phyloP scores from a whole-genome alignment of 768 basidiomycete genomes.

The Hydnomerulius pinastri region DNA sequence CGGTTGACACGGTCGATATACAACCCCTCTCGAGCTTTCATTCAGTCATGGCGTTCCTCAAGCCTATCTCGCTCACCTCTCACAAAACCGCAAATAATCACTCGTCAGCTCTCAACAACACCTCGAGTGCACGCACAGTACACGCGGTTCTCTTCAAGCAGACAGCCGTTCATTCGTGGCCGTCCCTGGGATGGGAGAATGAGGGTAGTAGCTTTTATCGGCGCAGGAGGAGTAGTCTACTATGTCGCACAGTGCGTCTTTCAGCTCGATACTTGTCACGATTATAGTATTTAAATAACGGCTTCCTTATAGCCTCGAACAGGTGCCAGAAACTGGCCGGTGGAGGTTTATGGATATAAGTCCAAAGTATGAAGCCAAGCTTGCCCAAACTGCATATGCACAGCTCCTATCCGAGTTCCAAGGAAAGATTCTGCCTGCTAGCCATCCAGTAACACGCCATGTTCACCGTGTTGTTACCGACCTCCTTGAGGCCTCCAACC shows the following conservation, averaged over 20 bases:
- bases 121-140: slow-evolving; percentile 24
- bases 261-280: not conserved
- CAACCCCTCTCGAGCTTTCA: not conserved
- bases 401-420: slow-evolving; percentile 55
- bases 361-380: slow-evolving; percentile 54
- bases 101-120: slow-evolving; percentile 23
- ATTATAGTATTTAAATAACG: not conserved
- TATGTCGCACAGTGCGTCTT: slow-evolving; percentile 30
- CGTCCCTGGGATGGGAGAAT: slow-evolving; percentile 11
- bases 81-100: not conserved
- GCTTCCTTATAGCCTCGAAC: slow-evolving; percentile 61
- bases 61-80: not conserved
- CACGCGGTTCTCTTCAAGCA: slow-evolving; percentile 25
- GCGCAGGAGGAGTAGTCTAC: slow-evolving; percentile 25
- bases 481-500: slow-evolving; percentile 69
- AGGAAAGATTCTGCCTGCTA: slow-evolving; percentile 57
- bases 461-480: slow-evolving; percentile 70
- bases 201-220: slow-evolving; percentile 19
- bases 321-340: slow-evolving; percentile 83
- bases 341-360: slow-evolving; percentile 87
- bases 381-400: slow-evolving; percentile 42
- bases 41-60: slow-evolving; percentile 1
- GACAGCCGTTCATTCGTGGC: not conserved
- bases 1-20: not conserved
- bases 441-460: slow-evolving; percentile 65